phyloP scores from a whole-genome alignment of 1,284 basidiomycete genomes.

The Tylopilus sp. region DNA sequence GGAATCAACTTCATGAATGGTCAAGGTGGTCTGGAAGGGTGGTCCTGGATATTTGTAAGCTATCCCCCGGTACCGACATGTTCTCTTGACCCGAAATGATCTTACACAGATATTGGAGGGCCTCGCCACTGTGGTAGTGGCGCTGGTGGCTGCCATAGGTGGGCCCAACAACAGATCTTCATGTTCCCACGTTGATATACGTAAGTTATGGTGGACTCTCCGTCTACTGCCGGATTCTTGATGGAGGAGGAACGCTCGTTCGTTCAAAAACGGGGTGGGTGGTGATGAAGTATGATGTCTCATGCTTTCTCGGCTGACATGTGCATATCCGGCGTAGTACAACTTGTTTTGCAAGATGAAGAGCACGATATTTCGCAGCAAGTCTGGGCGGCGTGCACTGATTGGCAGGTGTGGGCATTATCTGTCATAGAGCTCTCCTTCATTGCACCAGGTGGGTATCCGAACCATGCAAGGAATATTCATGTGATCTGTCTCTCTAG shows the following conservation, averaged over 20 bases:
- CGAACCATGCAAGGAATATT: not conserved
- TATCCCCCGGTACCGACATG: not conserved
- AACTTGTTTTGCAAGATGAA: constrained; percentile 1
- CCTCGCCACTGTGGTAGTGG: not conserved
- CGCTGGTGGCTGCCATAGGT: not conserved
- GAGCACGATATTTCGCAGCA: not conserved
- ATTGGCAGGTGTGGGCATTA: constrained; percentile 8
- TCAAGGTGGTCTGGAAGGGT: constrained; percentile 1
- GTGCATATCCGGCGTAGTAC: not conserved
- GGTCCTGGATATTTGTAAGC: constrained; percentile 10
- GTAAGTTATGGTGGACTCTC: constrained; percentile 6
- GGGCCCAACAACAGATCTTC: not conserved
- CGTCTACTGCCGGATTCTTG: constrained; percentile 1
- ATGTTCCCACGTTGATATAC: not conserved
- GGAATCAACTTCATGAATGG: constrained; percentile 6
- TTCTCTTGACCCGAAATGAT: not conserved
- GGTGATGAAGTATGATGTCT: not conserved
- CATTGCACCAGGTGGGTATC: not conserved
- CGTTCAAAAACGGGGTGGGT: not conserved
- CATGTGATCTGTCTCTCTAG: not conserved
- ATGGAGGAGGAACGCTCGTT: constrained; percentile 1
- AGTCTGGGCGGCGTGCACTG: constrained; percentile 4
- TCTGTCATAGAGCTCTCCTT: constrained; percentile 1
- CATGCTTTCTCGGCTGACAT: not conserved
- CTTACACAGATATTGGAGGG: constrained; percentile 2